Conservation (phyloP, 306 rosid species). For the Styphnolobium japonicum region DNA sequence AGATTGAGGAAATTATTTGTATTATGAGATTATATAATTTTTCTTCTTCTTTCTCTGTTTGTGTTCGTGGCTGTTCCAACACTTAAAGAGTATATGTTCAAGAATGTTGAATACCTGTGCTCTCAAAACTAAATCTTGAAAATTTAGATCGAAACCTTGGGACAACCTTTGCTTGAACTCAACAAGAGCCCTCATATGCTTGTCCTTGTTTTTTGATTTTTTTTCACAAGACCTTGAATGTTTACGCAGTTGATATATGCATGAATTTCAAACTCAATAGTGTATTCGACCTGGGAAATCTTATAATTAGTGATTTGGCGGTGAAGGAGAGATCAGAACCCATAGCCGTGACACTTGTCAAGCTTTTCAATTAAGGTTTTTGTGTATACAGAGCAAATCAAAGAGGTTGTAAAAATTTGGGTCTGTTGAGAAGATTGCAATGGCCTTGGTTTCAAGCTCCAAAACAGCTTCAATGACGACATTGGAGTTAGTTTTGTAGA, state of each 20-base stretch:
- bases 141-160: conserved; percentile 43
- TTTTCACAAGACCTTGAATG: conserved; percentile 19
- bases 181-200: conserved; percentile 19
- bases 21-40: too few relatives aligned
- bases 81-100: conserved; percentile 30
- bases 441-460: conserved; percentile 44
- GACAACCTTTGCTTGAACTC: conserved; percentile 40
- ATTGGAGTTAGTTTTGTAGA: conserved; percentile 30
- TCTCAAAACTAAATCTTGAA: conserved; percentile 44
- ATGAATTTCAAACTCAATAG: conserved; percentile 36
- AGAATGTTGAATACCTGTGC: conserved; percentile 43
- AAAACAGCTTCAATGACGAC: conserved; percentile 43
- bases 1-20: too few relatives aligned
- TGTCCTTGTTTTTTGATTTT: conserved; percentile 11
- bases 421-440: conserved; percentile 29
- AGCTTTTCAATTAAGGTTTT: conserved; percentile 20
- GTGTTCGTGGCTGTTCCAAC: too few relatives aligned
- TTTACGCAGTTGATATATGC: conserved; percentile 25
- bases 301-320: conserved; percentile 36
- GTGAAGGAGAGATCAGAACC: conserved; percentile 20
- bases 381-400: conserved; percentile 27
- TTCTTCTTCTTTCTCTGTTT: too few relatives aligned
- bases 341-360: neutral
- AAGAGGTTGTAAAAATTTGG: conserved; percentile 34
- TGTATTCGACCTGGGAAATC: conserved; percentile 26